phyloP scores from a whole-genome alignment of 768 basidiomycete genomes.

The Mycena polygramma region DNA sequence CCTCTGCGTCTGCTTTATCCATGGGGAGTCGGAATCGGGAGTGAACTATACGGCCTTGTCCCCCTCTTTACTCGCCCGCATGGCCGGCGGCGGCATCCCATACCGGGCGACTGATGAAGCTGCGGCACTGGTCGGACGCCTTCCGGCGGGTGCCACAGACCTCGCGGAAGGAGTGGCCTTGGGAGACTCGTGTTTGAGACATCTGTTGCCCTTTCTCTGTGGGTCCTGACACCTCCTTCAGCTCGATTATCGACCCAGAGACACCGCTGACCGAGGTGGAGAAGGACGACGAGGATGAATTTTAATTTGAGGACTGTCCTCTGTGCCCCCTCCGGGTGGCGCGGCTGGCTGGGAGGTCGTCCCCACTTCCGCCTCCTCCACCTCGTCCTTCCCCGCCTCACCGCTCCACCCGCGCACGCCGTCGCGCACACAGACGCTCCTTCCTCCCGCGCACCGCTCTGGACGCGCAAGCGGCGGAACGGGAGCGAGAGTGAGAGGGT shows the following conservation, averaged over 20 bases:
- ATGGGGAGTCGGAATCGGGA: no score
- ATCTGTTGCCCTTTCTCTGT: not conserved
- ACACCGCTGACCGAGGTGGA: conserved; percentile 35
- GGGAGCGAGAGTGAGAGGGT: conserved; percentile 5
- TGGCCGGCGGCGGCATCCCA: conserved; percentile 7
- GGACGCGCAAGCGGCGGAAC: conserved; percentile 26
- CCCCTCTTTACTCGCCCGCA: conserved; percentile 32
- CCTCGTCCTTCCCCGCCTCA: not conserved
- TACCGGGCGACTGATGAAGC: conserved; percentile 14
- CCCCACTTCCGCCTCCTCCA: conserved; percentile 19
- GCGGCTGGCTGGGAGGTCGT: conserved; percentile 37
- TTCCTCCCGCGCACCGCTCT: conserved; percentile 24
- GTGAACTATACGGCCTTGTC: no score
- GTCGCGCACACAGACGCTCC: not conserved
- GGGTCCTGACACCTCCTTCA: conserved; percentile 20
- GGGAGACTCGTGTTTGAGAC: conserved; percentile 37
- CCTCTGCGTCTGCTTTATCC: no score
- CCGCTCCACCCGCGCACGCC: not conserved
- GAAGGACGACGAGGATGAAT: conserved; percentile 29
- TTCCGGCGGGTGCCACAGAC: conserved; percentile 9
- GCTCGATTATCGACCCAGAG: conserved; percentile 29
- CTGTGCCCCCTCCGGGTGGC: conserved; percentile 27
- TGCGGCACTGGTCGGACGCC: conserved; percentile 17
- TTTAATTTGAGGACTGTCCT: conserved; percentile 32
- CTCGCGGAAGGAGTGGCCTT: conserved; percentile 32